Percentiles rank a stretch among this genome's conserved stretches.
Evolutionary conservation across 768 basidiomycete species (phyloP).

Genomic region (Agrocybe praecox): DNA sequence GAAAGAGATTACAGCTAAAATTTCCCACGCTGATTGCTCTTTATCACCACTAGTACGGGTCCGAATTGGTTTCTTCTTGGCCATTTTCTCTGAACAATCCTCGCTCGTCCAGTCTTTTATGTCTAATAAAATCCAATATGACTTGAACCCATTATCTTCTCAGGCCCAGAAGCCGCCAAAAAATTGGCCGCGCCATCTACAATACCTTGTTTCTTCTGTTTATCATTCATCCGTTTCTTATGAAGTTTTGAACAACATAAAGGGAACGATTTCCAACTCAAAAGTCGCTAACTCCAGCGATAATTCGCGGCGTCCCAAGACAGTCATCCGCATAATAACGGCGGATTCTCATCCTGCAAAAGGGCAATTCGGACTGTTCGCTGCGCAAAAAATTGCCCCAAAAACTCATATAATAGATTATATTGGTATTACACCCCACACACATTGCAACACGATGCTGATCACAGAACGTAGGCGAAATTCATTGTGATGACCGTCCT

Average conservation of each 20-base stretch:
- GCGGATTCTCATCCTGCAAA: constrained; percentile 68
- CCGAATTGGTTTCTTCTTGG: neutral
- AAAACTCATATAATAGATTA: constrained; percentile 78
- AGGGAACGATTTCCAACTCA: constrained; percentile 18
- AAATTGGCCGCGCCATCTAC: constrained; percentile 43
- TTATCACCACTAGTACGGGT: constrained; percentile 1
- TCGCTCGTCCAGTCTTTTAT: neutral
- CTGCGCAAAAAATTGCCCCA: constrained; percentile 67
- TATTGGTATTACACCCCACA: constrained; percentile 35
- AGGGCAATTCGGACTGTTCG: constrained; percentile 84
- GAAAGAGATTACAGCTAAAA: constrained; percentile 15
- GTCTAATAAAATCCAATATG: neutral
- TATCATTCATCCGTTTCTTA: constrained; percentile 63
- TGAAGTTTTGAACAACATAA: constrained; percentile 40
- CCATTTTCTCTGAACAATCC: neutral
- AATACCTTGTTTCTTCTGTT: constrained; percentile 51
- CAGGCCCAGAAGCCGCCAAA: constrained; percentile 10
- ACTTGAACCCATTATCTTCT: too few relatives aligned
- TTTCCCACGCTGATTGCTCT: constrained; percentile 28
- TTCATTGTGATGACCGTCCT: constrained; percentile 76
- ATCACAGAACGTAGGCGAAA: constrained; percentile 55
- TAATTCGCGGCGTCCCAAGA: constrained; percentile 25
- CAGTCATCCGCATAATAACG: constrained; percentile 61
- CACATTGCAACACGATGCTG: neutral
- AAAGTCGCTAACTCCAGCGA: constrained; percentile 5